Conservation (phyloP, 192 early-diverging fungal species). For the Entomortierella lignicola region DNA sequence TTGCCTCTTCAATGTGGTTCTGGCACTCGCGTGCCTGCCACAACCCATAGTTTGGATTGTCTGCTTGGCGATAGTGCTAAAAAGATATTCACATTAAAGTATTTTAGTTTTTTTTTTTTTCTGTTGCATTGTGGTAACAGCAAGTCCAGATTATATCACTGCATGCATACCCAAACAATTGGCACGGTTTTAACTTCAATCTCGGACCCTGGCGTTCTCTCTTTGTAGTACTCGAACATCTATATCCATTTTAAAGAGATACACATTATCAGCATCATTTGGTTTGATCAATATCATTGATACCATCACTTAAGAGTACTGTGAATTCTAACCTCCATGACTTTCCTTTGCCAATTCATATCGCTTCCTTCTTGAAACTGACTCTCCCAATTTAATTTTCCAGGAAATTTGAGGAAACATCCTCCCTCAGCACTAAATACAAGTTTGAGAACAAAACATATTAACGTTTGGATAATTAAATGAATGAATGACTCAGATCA, state of each 20-base stretch:
- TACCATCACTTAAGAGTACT: too few relatives aligned
- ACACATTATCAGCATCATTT: neutral
- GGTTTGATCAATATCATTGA: too few relatives aligned
- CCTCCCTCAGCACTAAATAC: slow-evolving; percentile 78
- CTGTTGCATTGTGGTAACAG: too few relatives aligned
- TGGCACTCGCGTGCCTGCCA: slow-evolving; percentile 90
- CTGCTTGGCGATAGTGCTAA: slow-evolving; percentile 72
- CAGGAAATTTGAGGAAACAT: slow-evolving; percentile 71
- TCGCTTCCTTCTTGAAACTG: slow-evolving; percentile 69
- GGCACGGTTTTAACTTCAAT: slow-evolving; percentile 80
- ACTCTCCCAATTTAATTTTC: slow-evolving; percentile 73
- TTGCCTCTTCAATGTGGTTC: slow-evolving; percentile 82
- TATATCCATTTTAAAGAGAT: slow-evolving; percentile 10
- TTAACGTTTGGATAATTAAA: neutral
- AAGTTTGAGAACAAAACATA: neutral
- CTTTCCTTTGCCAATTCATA: slow-evolving; percentile 48
- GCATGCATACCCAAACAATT: slow-evolving; percentile 76
- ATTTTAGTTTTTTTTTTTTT: too few relatives aligned
- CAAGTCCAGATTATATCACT: too few relatives aligned
- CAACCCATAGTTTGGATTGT: slow-evolving; percentile 67
- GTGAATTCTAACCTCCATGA: slow-evolving; percentile 50
- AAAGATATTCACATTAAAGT: too few relatives aligned
- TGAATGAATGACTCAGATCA: neutral
- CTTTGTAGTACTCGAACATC: slow-evolving; percentile 87
- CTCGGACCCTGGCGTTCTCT: slow-evolving; percentile 82